Conservation (phyloP, 2,329 filamentous ascomycete species). For the Fusarium odoratissimum region DNA sequence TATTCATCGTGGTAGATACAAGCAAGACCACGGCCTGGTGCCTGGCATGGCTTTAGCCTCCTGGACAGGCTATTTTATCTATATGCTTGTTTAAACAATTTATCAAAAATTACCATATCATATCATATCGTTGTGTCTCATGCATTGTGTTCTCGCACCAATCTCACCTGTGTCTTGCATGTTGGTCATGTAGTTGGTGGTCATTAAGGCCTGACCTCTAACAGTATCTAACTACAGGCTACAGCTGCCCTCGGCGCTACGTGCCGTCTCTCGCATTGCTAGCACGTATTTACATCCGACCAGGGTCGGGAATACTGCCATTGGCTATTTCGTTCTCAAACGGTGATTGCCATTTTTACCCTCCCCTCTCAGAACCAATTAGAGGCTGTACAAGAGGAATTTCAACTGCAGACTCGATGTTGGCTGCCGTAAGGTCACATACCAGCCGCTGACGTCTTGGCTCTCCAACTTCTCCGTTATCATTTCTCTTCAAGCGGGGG, state of each 20-base stretch:
- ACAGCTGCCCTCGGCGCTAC: constrained; percentile 27
- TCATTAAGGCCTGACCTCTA: constrained; percentile 12
- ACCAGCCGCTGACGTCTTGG: constrained; percentile 36
- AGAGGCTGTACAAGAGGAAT: not conserved
- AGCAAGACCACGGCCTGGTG: constrained; percentile 40
- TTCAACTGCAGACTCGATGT: constrained; percentile 14
- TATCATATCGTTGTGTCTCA: not conserved
- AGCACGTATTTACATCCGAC: constrained; percentile 9
- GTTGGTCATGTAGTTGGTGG: constrained; percentile 6
- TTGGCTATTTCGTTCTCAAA: constrained; percentile 4
- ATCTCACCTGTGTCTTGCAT: not conserved
- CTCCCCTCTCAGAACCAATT: constrained; percentile 15
- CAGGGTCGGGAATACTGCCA: constrained; percentile 10
- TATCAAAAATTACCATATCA: not conserved
- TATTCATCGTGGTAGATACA: constrained; percentile 28
- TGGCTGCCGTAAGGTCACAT: constrained; percentile 15
- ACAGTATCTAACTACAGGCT: not conserved
- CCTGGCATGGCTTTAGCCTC: constrained; percentile 19
- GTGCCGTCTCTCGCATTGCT: constrained; percentile 31
- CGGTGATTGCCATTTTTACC: constrained; percentile 6
- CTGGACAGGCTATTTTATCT: constrained; percentile 10
- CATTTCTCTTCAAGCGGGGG: constrained; percentile 3
- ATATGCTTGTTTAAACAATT: not conserved
- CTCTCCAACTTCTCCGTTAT: constrained; percentile 5
- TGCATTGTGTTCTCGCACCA: not conserved